Evolutionary conservation across 2,329 filamentous ascomycete species (phyloP), one percentile per base, ranked within the genome.

Genomic region (Arthroderma sp.): DNA sequence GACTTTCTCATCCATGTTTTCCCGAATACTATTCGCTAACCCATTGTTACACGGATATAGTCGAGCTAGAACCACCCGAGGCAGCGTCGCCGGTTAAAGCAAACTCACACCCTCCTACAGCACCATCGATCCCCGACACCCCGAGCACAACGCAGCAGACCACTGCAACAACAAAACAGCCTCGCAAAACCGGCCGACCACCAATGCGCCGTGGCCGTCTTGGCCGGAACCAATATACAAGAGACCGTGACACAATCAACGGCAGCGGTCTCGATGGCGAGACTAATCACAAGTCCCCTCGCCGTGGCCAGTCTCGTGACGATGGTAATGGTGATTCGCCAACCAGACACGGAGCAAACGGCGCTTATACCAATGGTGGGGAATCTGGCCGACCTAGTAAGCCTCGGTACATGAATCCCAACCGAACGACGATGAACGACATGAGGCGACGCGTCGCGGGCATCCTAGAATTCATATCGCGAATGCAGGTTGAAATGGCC

Each of bases 401-500:
- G 60, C 61, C 69, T 3, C 71, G 71, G 49, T 70, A 72, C 42
- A 68, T 70, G 61, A 69, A 75, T 50, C 63, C 72, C 8, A 69
- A 75, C 43, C 69, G 72, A 53, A 77, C 87, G 46, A 88, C 80
- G 29, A 84, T 93, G 80, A 81, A 81, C 48, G 87, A 94, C 58
- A 87, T 94, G 78, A 85, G 84, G 64, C 78, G 84, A 51, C 81
- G 86, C 6, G 85, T 88, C 4, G 77, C 83, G 3, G 83, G 77
- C 15, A 93, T 95, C 58, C 73, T 94, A 47, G 86, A 91, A 53
- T 95, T 89, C 57, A 94, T 95, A 50, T 81, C 83, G 3, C 79
- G 85, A 52, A 89, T 86, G 46, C 87, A 95, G 61, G 73, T 94
- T 5, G 88, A 95, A 57, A 75, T 94, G 64, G 86, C 85, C 1